A percentile compares a stretch with the other conserved stretches of the same genome.
phyloP scores from a whole-genome alignment of 345 rosid genomes.

The Conringia planisiliqua region DNA sequence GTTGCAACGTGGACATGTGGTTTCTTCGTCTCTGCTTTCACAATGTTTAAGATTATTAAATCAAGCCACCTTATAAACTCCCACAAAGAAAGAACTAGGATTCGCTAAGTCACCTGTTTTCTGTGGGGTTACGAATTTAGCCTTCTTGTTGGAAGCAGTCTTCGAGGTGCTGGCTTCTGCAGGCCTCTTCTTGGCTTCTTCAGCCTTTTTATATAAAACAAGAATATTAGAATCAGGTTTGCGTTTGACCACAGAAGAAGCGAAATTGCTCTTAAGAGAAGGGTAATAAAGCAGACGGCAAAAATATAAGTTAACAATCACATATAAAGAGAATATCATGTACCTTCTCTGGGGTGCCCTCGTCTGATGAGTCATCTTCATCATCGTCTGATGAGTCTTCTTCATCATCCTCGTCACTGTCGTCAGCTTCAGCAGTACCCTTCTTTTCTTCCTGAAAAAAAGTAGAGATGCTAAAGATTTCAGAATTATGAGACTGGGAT shows the following conservation, averaged over 20 bases:
- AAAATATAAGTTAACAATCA: not conserved
- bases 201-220: constrained; percentile 35
- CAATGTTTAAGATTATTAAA: not conserved
- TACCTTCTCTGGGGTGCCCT: constrained; percentile 43
- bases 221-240: not conserved
- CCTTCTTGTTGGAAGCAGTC: constrained; percentile 58
- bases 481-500: not conserved
- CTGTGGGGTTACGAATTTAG: constrained; percentile 64
- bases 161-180: constrained; percentile 41
- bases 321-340: not conserved
- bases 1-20: constrained; percentile 54
- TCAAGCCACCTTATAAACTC: not conserved
- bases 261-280: not conserved
- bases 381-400: constrained; percentile 41
- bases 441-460: constrained; percentile 28
- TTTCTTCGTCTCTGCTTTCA: constrained; percentile 56
- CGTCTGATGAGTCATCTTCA: constrained; percentile 40
- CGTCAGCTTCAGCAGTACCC: constrained; percentile 25
- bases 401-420: constrained; percentile 28
- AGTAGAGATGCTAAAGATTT: not conserved
- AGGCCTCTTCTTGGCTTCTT: constrained; percentile 63
- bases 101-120: constrained; percentile 51
- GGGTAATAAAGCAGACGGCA: not conserved
- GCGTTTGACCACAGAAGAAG: not conserved
- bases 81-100: not conserved